These are phyloP conservation scores for Cystofilobasidium bisporidii DNA, from an alignment of 768 basidiomycete species.

Conservation along the genomic window DNA sequence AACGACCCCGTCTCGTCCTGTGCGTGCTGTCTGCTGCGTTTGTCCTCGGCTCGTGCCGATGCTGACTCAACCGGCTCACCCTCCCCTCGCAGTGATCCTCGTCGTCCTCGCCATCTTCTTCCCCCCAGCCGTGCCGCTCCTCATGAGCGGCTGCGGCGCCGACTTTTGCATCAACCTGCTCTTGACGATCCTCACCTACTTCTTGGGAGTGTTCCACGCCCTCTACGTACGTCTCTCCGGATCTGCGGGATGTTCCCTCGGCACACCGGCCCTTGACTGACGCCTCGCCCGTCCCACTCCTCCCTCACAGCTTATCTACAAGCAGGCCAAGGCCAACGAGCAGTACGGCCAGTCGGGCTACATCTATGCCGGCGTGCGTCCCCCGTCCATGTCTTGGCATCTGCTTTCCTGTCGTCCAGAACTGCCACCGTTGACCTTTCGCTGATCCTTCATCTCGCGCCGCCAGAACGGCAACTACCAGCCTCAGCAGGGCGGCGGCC, in stretches of 20 bases:
- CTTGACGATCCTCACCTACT: neutral
- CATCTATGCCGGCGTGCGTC: constrained; percentile 17
- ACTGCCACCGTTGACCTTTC: neutral
- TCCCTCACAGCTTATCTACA: constrained; percentile 24
- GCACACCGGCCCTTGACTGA: too few relatives aligned
- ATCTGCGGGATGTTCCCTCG: too few relatives aligned
- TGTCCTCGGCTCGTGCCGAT: neutral
- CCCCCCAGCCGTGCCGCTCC: constrained; percentile 10
- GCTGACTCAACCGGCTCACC: neutral
- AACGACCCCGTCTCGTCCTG: neutral
- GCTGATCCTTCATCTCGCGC: neutral
- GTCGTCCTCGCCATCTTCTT: constrained; percentile 14
- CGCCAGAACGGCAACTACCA: constrained; percentile 16
- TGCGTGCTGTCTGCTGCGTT: neutral
- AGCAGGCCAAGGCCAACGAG: constrained; percentile 20
- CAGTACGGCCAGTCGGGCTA: constrained; percentile 6
- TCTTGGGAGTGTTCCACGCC: too few relatives aligned
- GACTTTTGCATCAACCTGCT: constrained; percentile 18
- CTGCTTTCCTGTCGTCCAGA: too few relatives aligned
- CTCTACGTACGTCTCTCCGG: too few relatives aligned
- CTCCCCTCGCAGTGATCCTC: neutral
- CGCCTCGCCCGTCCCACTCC: neutral
- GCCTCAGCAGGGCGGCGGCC: neutral
- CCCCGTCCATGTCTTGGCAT: neutral
- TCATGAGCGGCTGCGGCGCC: constrained; percentile 13